Evolutionary conservation across 768 basidiomycete genomes (phyloP), one percentile per base, ranked within the genome.

Genomic region (Suillus americanus): DNA sequence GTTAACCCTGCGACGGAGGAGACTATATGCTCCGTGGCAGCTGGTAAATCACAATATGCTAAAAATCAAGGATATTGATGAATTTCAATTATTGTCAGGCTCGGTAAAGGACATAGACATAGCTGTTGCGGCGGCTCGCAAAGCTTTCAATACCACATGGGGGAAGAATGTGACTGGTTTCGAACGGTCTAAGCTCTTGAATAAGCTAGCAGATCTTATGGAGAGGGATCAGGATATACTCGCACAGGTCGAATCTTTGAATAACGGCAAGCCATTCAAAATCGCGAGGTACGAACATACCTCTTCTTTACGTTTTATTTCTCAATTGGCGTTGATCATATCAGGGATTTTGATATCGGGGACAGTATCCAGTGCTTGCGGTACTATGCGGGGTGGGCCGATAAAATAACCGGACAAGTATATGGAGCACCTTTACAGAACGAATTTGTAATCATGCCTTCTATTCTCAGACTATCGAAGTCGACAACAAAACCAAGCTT

Each of bases 331-430:
- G 40, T 40, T 56, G 56, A 60, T 66, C 56, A 64, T 66, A 50
- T 35, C 67, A 92, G 92, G 74, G 91, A 92, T 73, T 88, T 85
- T 66, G 92, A 95, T 73, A 90, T 95, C 46, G 87, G 86, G 46
- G 92, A 94, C 72, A 89, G 81, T 65, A 79, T 94, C 23, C 86
- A 86, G 68, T 93, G 91, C 72, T 77, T 94, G 60, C 84, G 93
- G 59, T 97, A 98, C 79, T 97, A 95, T 73, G 96, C 94, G 45
- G 96, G 96, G 28, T 96, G 92, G 91, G 93, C 94, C 10, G 96
- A 98, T 80, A 99, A 98, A 79, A 89, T 97, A 60, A 79, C 83
- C 30, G 97, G 97, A 25, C 88, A 96, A 85, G 90, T 89, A 67
- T 69, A n/a, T 48, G 41, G 50, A 40, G 48, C 65, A 67, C 20